These are phyloP conservation scores for Brassica incana DNA, from an alignment of 345 rosid genomes.

Conservation along the genomic window DNA sequence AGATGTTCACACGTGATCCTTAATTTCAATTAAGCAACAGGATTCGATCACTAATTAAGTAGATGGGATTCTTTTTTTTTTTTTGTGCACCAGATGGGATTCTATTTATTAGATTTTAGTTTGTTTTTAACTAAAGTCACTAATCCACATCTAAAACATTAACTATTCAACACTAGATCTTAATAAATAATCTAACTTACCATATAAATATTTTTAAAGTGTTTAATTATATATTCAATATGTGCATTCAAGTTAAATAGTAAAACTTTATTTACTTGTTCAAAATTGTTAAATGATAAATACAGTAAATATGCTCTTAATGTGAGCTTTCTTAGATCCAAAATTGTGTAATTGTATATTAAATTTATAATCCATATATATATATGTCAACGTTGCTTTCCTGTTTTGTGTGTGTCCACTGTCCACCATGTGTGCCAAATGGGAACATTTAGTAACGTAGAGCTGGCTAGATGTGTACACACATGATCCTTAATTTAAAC, in stretches of 20 bases:
- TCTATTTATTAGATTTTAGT: neutral
- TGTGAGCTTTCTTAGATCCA: neutral
- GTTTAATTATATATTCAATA: neutral
- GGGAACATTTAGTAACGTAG: conserved; percentile 14
- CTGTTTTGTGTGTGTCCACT: neutral
- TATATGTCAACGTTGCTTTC: neutral
- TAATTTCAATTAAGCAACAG: neutral
- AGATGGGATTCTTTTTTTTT: neutral
- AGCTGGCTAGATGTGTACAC: neutral
- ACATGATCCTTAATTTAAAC: conserved; percentile 1
- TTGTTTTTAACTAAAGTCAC: neutral
- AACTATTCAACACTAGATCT: neutral
- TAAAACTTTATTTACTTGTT: neutral
- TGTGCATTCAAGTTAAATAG: neutral
- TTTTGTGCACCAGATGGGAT: neutral
- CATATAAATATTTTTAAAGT: neutral
- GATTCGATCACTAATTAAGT: neutral
- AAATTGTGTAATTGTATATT: neutral
- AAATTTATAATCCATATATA: neutral
- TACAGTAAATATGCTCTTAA: neutral
- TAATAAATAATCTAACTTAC: neutral
- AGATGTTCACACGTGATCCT: neutral
- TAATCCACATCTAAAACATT: neutral
- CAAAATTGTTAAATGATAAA: neutral
- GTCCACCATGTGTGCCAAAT: conserved; percentile 22